Percentiles rank a stretch among this genome's conserved stretches.
Evolutionary conservation across 2,329 filamentous ascomycete genomes (phyloP).

Genomic region (Claviceps monticola): DNA sequence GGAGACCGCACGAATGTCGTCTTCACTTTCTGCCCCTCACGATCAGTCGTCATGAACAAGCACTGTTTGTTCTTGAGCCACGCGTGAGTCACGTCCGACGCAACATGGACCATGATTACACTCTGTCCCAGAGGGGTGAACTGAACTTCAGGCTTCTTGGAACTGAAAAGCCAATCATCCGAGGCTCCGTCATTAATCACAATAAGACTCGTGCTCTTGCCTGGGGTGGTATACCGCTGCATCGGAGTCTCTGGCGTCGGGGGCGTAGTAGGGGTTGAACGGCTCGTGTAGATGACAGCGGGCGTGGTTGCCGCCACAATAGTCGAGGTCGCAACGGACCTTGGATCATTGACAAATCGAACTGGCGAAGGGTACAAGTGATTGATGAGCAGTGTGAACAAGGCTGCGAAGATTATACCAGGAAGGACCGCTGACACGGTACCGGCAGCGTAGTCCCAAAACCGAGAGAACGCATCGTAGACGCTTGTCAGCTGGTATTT

Average conservation of each 20-base stretch:
- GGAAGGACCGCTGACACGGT: constrained; percentile 12
- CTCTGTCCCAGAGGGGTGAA: constrained; percentile 24
- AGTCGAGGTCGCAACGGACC: constrained; percentile 8
- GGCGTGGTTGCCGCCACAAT: constrained; percentile 11
- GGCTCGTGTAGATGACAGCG: constrained; percentile 6
- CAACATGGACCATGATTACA: constrained; percentile 41
- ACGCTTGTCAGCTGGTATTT: not conserved
- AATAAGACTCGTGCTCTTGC: constrained; percentile 15
- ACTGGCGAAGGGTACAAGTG: constrained; percentile 15
- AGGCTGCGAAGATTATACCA: constrained; percentile 12
- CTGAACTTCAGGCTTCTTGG: constrained; percentile 18
- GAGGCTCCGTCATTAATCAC: constrained; percentile 15
- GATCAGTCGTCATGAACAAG: constrained; percentile 40
- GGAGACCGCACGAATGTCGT: constrained; percentile 33
- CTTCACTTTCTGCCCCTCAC: constrained; percentile 31
- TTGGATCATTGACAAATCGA: not conserved
- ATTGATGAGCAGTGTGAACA: constrained; percentile 13
- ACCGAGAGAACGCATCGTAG: not conserved
- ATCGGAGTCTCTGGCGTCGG: not conserved
- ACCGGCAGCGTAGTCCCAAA: constrained; percentile 1
- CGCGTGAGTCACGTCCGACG: constrained; percentile 31
- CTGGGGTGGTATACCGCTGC: constrained; percentile 4
- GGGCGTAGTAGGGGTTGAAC: constrained; percentile 4
- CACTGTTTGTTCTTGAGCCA: constrained; percentile 42
- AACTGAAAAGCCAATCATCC: constrained; percentile 21